Conservation (phyloP, 257 asterid genomes). For the Anisodus tanguticus region DNA sequence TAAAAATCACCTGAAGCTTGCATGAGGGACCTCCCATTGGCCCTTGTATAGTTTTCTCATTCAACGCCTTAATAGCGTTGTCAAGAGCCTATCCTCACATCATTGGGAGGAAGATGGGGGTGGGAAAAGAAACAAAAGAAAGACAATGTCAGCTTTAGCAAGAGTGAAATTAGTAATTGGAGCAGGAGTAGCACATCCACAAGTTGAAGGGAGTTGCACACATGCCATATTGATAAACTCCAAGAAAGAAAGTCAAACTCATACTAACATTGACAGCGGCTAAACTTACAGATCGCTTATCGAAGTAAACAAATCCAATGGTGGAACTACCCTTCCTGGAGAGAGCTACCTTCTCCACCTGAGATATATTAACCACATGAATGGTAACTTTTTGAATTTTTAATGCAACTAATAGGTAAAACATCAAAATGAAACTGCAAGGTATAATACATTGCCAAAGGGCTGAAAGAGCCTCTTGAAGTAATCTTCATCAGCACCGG, state of each 20-base stretch:
- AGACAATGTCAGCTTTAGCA: slow-evolving; percentile 8
- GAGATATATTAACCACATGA: slow-evolving; percentile 39
- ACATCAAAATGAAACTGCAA: slow-evolving; percentile 31
- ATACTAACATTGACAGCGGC: slow-evolving; percentile 27
- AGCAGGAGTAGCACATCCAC: neutral
- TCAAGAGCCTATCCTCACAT: slow-evolving; percentile 67
- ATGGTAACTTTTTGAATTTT: neutral
- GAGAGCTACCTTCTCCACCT: slow-evolving; percentile 85
- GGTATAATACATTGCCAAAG: slow-evolving; percentile 70
- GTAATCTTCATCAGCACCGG: slow-evolving; percentile 72
- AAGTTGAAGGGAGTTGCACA: neutral
- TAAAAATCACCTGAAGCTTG: slow-evolving; percentile 67
- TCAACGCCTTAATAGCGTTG: slow-evolving; percentile 67
- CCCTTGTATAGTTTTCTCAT: slow-evolving; percentile 68
- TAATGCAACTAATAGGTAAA: slow-evolving; percentile 9
- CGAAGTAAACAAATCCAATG: slow-evolving; percentile 83
- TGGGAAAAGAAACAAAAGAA: neutral
- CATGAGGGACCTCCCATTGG: slow-evolving; percentile 58
- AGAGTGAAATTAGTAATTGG: neutral
- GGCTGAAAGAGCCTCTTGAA: slow-evolving; percentile 74
- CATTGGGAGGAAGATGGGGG: slow-evolving; percentile 35
- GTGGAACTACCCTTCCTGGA: slow-evolving; percentile 62
- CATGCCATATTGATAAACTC: neutral
- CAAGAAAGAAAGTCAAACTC: slow-evolving; percentile 4
- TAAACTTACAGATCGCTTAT: slow-evolving; percentile 68